Base-by-base conservation (phyloP, 176 grass and related monocot species). In the Oryza meyeriana region DNA sequence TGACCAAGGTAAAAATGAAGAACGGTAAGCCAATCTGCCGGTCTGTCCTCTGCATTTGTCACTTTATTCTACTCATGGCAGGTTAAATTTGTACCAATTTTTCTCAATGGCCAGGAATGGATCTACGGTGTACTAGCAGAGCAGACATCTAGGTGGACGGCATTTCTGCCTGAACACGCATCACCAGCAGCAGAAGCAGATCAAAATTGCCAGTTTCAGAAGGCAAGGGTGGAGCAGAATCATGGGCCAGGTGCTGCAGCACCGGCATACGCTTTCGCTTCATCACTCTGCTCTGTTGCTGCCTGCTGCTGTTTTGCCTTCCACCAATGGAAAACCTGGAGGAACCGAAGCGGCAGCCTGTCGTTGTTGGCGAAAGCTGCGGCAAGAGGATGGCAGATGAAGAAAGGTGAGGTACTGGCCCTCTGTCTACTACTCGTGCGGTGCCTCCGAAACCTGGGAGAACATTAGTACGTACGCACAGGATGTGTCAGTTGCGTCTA, bases 241-340 rank as follows among this genome's bases (percentile, higher is more conserved):
- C 44, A 81, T 66, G 59, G 41, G 42, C 30, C 83, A 82, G 78
- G 88, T 78, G 72, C 83, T 64, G 78, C 58, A 9, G 65, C 42
- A 55, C 57, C 85, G 52, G 64, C 76, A 48, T 64, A 64, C 33
- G 4, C 34, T 36, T 52, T 61, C 20, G 20, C 33, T 34, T 12
- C 31, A 59, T 76, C 45, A 67, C 71, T 50, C 58, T 78, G 74
- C 74, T 55, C 39, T 41, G 34, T 26, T 17, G 27, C 67, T 22
- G 26, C 13, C 16, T 41, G 10, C 18, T 30, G 16, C 4, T 59
- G 35, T 36, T 30, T 52, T 75, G 55, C n/a, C n/a, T 22, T 13
- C 34, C 17, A 32, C 47, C 31, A 6, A 27, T 13, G 9, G 45
- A 64, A 64, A 35, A 25, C 26, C 8, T 16, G 52, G 50, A 74